phyloP scores from a whole-genome alignment of 208 protist species.

The Leishmania arabica region DNA sequence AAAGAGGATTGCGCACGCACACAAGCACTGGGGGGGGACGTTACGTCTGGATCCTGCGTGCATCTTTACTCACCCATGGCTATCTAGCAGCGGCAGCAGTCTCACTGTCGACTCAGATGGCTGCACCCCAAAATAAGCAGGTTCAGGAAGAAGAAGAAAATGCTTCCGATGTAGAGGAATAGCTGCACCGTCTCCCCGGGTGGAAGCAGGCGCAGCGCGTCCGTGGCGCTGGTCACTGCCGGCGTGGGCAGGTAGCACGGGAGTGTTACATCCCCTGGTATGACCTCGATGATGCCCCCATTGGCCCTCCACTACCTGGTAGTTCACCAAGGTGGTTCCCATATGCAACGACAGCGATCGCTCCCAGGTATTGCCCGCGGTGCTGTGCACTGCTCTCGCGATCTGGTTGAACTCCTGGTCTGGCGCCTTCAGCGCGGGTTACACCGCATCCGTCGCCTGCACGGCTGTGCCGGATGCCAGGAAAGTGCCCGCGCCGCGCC shows the following conservation, averaged over 20 bases:
- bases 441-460: slow-evolving; percentile 19
- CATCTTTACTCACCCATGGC: neutral
- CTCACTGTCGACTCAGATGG: slow-evolving; percentile 30
- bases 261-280: slow-evolving; percentile 45
- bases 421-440: slow-evolving; percentile 39
- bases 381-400: slow-evolving; percentile 31
- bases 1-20: neutral
- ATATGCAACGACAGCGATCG: slow-evolving; percentile 38
- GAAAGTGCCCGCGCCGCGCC: slow-evolving; percentile 39
- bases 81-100: neutral
- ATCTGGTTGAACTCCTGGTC: slow-evolving; percentile 42
- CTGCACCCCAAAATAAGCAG: slow-evolving; percentile 60
- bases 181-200: slow-evolving; percentile 46
- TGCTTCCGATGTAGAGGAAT: slow-evolving; percentile 52
- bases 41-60: neutral
- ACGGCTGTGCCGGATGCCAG: slow-evolving; percentile 34
- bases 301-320: slow-evolving; percentile 43
- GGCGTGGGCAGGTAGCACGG: slow-evolving; percentile 55
- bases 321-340: slow-evolving; percentile 41
- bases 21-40: neutral
- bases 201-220: slow-evolving; percentile 53
- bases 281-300: slow-evolving; percentile 63
- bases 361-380: slow-evolving; percentile 31
- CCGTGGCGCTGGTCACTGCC: slow-evolving; percentile 42
- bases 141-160: slow-evolving; percentile 58